Base-by-base conservation (phyloP, 805 yeast genomes). In the Yarrowia sp. region DNA sequence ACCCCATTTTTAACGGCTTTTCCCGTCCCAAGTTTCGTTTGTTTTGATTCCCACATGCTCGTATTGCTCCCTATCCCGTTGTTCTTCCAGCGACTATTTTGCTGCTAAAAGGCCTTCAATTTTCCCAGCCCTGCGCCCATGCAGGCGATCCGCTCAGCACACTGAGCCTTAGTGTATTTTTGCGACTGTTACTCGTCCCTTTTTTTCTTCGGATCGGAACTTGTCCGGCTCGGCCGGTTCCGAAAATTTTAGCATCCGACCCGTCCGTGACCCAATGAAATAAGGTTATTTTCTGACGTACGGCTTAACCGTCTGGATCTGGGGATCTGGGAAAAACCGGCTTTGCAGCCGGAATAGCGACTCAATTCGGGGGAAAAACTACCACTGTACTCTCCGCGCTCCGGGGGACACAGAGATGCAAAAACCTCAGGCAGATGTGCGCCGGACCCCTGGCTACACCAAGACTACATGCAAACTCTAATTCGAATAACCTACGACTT, bases 121-220 rank as follows among this genome's bases (percentile, higher is more conserved):
- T n/a, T n/a, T n/a, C n/a, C n/a, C n/a, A n/a, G n/a, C n/a, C n/a
- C n/a, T n/a, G n/a, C n/a, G n/a, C n/a, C n/a, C n/a, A n/a, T n/a
- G n/a, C n/a, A n/a, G n/a, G n/a, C n/a, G n/a, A n/a, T n/a, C n/a
- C n/a, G n/a, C n/a, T n/a, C n/a, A n/a, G n/a, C n/a, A n/a, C n/a
- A n/a, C n/a, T n/a, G n/a, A n/a, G n/a, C n/a, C n/a, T n/a, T n/a
- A n/a, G n/a, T n/a, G n/a, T n/a, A n/a, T n/a, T n/a, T n/a, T n/a
- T n/a, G n/a, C n/a, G 7, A 14, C 35, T 35, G 22, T 12, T 18
- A 8, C 25, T 38, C 0, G 14, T 18, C 35, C 18, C 4, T 25
- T 7, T 16, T 19, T 44, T 27, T 10, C 16, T 47, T 32, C 56
- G 56, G 56, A 47, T 24, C 56, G 56, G 56, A 47, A 47, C 21